Evolutionary conservation across 2,329 filamentous ascomycete genomes (phyloP).

Genomic region (Colletotrichum tofieldiae): DNA sequence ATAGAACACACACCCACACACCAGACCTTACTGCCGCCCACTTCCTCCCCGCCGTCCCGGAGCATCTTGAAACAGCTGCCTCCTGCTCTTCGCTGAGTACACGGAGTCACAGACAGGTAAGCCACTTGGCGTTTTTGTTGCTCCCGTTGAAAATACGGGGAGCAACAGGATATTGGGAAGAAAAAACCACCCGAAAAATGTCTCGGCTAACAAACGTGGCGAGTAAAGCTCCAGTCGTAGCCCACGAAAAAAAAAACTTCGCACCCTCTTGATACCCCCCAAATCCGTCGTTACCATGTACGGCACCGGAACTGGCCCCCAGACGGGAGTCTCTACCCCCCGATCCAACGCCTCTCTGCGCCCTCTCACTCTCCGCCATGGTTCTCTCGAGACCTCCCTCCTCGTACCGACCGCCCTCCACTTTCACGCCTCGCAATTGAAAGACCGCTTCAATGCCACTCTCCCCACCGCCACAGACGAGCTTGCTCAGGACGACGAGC

Average conservation of each 20-base stretch:
- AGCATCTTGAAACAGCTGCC: constrained; percentile 44
- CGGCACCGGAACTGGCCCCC: constrained; percentile 85
- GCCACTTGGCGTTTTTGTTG: background rate
- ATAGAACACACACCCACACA: background rate
- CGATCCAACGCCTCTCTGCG: constrained; percentile 94
- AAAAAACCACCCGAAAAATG: background rate
- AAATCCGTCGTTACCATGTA: constrained; percentile 76
- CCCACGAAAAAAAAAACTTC: constrained; percentile 39
- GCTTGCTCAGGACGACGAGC: constrained; percentile 97
- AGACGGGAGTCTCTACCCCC: constrained; percentile 97
- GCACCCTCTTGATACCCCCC: constrained; percentile 59
- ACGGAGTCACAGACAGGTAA: constrained; percentile 51
- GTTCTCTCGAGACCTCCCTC: constrained; percentile 96
- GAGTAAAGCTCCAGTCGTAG: constrained; percentile 38
- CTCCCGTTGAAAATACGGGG: background rate
- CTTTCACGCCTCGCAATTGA: constrained; percentile 95
- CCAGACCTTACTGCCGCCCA: constrained; percentile 3
- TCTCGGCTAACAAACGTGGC: constrained; percentile 34
- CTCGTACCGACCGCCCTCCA: constrained; percentile 95
- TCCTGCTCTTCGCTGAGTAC: constrained; percentile 60
- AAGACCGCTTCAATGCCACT: constrained; percentile 88
- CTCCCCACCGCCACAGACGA: constrained; percentile 95
- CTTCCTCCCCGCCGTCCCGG: constrained; percentile 25
- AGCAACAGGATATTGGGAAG: background rate
- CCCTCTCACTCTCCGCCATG: constrained; percentile 91